Evolutionary conservation across 2,329 filamentous ascomycete species (phyloP), one percentile per base, ranked within the genome.

Genomic region (Ramularia endophylla): DNA sequence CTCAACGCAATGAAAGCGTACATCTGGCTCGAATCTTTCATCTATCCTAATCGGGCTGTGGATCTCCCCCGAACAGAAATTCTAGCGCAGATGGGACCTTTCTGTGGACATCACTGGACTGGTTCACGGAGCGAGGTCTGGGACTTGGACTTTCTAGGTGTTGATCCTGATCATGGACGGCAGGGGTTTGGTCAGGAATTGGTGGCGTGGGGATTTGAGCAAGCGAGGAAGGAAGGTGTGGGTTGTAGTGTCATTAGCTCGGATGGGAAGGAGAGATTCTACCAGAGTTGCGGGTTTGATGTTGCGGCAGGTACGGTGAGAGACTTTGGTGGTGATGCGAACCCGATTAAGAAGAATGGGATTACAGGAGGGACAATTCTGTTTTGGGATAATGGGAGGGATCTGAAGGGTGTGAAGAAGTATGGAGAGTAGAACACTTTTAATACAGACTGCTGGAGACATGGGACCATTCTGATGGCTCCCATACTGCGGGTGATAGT

Each of bases 171-270:
- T 4, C 42, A 41, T 6, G 43, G 51, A 8, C 44, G 52, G 3
- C 46, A 51, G 25, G 58, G 58, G 0, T 50, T 54, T 17, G 58
- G 57, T 2, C 43, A 47, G 18, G 38, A 50, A n/a, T 41, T 61
- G 12, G 52, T 56, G 3, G 36, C 28, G 29, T 60, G 53, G 47
- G 58, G 58, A 3, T 51, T 60, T n/a, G 56, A 56, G 34, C 33
- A 43, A 8, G 56, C 58, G 30, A 54, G 35, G 34, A 27, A 31
- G 33, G 74, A 75, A 52, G 83, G 74, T 74, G 82, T 82, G 35
- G 48, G 64, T 15, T 50, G 51, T 12, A 54, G 53, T 37, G 51
- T 58, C 18, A 50, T 58, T 4, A 42, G 44, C 35, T 50, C 55
- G 11, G 41, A 47, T 2, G 52, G 48, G 5, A 52, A 49, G 38